Evolutionary conservation across 75 land plant genomes (phyloP).

Genomic region (Ceratopteris richardii): DNA sequence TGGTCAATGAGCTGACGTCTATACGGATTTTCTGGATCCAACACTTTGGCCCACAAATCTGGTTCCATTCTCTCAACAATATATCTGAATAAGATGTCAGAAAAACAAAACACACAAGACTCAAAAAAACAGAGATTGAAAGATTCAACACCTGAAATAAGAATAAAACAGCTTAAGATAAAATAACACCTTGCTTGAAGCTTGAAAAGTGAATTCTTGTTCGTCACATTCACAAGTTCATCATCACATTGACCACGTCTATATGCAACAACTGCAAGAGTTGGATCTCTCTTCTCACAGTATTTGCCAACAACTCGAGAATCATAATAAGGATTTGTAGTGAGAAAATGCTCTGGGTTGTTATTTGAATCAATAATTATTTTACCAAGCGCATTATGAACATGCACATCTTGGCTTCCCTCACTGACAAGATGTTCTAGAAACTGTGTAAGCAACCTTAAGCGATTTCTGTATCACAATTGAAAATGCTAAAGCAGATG

Average conservation of each 20-base stretch:
- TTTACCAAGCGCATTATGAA: slow-evolving; percentile 96
- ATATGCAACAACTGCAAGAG: slow-evolving; percentile 96
- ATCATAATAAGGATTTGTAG: slow-evolving; percentile 97
- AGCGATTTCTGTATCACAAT: slow-evolving; percentile 55
- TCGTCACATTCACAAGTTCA: slow-evolving; percentile 96
- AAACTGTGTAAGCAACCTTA: slow-evolving; percentile 85
- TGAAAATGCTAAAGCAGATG: too few species aligned
- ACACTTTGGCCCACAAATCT: slow-evolving; percentile 93
- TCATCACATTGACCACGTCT: slow-evolving; percentile 96
- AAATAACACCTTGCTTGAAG: slow-evolving; percentile 95
- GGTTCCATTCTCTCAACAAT: slow-evolving; percentile 97
- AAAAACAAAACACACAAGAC: too few species aligned
- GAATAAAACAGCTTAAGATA: too few species aligned
- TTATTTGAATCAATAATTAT: slow-evolving; percentile 95
- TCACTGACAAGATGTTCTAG: slow-evolving; percentile 98
- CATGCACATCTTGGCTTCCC: slow-evolving; percentile 99
- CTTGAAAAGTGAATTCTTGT: slow-evolving; percentile 92
- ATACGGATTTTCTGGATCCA: slow-evolving; percentile 77
- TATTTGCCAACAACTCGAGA: slow-evolving; percentile 96
- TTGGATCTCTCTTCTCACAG: slow-evolving; percentile 98
- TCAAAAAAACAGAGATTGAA: too few species aligned
- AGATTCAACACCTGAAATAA: too few species aligned
- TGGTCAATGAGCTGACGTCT: slow-evolving; percentile 96
- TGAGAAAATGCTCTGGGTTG: slow-evolving; percentile 96
- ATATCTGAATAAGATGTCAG: slow-evolving; percentile 49